Conservation (phyloP, 2,329 filamentous ascomycete genomes). For the Pyrenophora tritici-repentis region DNA sequence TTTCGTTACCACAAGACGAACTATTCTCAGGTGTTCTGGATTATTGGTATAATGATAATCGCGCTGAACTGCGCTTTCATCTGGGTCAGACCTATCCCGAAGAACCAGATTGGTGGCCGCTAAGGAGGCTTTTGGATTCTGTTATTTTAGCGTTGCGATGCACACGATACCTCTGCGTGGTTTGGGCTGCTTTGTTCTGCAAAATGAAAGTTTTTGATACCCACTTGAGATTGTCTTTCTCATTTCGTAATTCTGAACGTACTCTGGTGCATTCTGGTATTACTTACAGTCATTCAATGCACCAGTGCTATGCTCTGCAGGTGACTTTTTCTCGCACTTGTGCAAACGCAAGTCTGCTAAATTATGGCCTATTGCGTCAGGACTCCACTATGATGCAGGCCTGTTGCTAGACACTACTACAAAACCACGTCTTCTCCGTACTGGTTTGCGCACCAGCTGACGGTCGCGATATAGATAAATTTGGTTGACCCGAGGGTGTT, state of each 20-base stretch:
- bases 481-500: no score
- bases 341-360: no score
- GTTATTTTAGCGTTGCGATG: constrained; percentile 4
- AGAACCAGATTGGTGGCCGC: constrained; percentile 57
- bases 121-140: constrained; percentile 9
- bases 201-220: neutral
- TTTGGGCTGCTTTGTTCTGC: neutral
- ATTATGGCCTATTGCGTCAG: no score
- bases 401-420: no score
- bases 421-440: no score
- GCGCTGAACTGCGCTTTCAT: constrained; percentile 68
- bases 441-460: no score
- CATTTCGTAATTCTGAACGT: neutral
- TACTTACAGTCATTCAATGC: no score
- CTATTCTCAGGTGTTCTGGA: constrained; percentile 76
- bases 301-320: no score
- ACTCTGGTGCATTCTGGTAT: neutral
- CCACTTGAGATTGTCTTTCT: no score
- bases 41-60: constrained; percentile 78
- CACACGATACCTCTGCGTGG: constrained; percentile 6
- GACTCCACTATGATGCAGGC: no score
- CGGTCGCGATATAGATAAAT: no score
- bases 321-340: no score
- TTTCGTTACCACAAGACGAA: constrained; percentile 74
- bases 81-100: constrained; percentile 66